These are phyloP conservation scores for Botryotinia narcissicola DNA, from an alignment of 2,329 filamentous ascomycete species.

Conservation along the genomic window DNA sequence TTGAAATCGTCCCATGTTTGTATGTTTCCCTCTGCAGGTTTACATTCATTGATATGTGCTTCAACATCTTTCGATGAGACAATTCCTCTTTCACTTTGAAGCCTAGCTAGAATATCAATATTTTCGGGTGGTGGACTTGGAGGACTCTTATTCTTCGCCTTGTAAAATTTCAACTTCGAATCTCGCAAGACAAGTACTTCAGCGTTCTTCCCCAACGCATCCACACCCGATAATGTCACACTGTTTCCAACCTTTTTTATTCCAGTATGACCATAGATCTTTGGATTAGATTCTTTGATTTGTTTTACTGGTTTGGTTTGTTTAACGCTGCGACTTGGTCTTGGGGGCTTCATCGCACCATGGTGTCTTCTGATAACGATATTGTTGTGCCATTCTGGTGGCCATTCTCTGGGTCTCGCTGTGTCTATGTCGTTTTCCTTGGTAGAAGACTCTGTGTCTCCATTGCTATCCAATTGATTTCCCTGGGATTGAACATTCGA, in stretches of 20 bases:
- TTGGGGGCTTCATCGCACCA: neutral
- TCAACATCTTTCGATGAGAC: constrained; percentile 32
- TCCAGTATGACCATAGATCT: constrained; percentile 30
- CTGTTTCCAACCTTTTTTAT: constrained; percentile 27
- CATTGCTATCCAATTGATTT: neutral
- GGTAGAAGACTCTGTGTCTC: neutral
- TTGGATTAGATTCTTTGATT: neutral
- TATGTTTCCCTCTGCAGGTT: constrained; percentile 26
- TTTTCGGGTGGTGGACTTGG: constrained; percentile 22
- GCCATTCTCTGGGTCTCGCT: neutral
- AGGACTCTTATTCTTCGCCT: neutral
- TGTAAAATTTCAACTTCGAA: constrained; percentile 26
- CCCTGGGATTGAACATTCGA: neutral
- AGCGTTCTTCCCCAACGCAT: constrained; percentile 27
- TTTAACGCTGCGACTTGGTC: neutral
- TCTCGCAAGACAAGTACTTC: constrained; percentile 39
- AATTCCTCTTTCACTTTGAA: constrained; percentile 36
- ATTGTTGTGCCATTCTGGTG: neutral
- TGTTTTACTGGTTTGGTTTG: neutral
- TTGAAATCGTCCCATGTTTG: constrained; percentile 34
- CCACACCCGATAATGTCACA: constrained; percentile 25
- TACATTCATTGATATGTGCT: constrained; percentile 36
- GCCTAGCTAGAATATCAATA: constrained; percentile 36
- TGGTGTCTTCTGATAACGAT: neutral
- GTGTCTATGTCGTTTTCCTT: neutral